Conservation (phyloP, 2,329 filamentous ascomycete genomes). For the Fusarium hostae region DNA sequence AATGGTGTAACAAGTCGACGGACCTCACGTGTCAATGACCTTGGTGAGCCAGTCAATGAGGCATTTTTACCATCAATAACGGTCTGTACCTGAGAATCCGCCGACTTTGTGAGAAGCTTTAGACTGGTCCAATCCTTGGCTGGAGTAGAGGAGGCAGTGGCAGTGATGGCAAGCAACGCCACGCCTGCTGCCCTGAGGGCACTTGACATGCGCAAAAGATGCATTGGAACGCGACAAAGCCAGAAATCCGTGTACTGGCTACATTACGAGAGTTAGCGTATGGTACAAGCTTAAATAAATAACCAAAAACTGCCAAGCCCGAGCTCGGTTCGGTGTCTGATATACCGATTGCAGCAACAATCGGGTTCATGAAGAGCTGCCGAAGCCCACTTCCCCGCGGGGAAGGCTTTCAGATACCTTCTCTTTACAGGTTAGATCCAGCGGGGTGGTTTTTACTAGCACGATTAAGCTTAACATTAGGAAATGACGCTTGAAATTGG, state of each 20-base stretch:
- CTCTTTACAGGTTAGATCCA: neutral
- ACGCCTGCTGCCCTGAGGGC: neutral
- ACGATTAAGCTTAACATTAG: slow-evolving; percentile 17
- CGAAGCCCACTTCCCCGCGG: slow-evolving; percentile 10
- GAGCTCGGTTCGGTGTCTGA: slow-evolving; percentile 11
- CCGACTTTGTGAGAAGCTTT: slow-evolving; percentile 1
- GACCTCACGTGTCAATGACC: slow-evolving; percentile 7
- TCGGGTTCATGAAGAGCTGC: neutral
- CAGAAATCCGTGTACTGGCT: neutral
- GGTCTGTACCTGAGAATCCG: neutral
- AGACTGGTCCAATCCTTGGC: slow-evolving; percentile 1
- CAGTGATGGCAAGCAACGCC: neutral
- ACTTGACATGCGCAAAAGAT: neutral
- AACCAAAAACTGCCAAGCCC: slow-evolving; percentile 6
- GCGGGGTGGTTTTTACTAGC: neutral
- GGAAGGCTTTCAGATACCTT: neutral
- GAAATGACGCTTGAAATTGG: neutral
- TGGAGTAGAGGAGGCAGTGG: neutral
- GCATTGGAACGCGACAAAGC: neutral
- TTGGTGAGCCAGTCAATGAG: slow-evolving; percentile 3
- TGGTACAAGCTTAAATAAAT: neutral
- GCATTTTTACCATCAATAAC: slow-evolving; percentile 2
- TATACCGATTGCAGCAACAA: slow-evolving; percentile 1
- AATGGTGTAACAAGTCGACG: slow-evolving; percentile 16
- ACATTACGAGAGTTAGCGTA: neutral